Percentiles rank a stretch among this genome's conserved stretches.
Conservation (phyloP, 352 stramenopile genomes). For the Globisporangium solare region DNA sequence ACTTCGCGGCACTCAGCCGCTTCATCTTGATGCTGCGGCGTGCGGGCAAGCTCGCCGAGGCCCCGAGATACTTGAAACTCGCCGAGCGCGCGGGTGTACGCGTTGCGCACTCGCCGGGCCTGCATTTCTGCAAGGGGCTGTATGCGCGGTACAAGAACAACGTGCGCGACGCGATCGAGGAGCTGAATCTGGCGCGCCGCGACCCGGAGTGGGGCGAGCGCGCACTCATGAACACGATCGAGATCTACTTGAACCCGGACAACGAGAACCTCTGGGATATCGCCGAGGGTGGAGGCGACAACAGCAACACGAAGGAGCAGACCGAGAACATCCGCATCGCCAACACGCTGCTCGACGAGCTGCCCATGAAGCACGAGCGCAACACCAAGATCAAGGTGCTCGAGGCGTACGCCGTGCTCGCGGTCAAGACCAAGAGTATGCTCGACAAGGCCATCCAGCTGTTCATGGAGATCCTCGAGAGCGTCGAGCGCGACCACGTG, state of each 20-base stretch:
- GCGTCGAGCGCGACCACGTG: slow-evolving; percentile 83
- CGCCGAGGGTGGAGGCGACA: slow-evolving; percentile 13
- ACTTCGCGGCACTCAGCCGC: slow-evolving; percentile 86
- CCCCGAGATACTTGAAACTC: slow-evolving; percentile 73
- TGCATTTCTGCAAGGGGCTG: slow-evolving; percentile 90
- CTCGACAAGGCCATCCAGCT: slow-evolving; percentile 86
- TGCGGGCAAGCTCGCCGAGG: slow-evolving; percentile 74
- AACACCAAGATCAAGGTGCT: slow-evolving; percentile 76
- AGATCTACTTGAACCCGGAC: slow-evolving; percentile 94
- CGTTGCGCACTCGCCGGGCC: slow-evolving; percentile 72
- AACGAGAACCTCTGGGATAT: slow-evolving; percentile 91
- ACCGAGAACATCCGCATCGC: slow-evolving; percentile 86
- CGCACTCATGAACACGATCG: slow-evolving; percentile 90
- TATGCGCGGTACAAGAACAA: slow-evolving; percentile 89
- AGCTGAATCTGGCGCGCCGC: slow-evolving; percentile 86
- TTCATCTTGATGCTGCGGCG: slow-evolving; percentile 87
- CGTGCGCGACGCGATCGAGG: slow-evolving; percentile 85
- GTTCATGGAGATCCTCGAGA: slow-evolving; percentile 90
- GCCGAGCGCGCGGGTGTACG: slow-evolving; percentile 68
- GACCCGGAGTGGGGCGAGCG: slow-evolving; percentile 86
- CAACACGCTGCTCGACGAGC: slow-evolving; percentile 84
- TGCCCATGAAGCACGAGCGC: slow-evolving; percentile 50
- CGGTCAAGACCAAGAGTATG: slow-evolving; percentile 75
- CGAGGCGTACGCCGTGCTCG: slow-evolving; percentile 83
- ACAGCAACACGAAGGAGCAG: slow-evolving; percentile 66